Conservation (phyloP, 257 asterid genomes). For the Solanum bulbocastanum region DNA sequence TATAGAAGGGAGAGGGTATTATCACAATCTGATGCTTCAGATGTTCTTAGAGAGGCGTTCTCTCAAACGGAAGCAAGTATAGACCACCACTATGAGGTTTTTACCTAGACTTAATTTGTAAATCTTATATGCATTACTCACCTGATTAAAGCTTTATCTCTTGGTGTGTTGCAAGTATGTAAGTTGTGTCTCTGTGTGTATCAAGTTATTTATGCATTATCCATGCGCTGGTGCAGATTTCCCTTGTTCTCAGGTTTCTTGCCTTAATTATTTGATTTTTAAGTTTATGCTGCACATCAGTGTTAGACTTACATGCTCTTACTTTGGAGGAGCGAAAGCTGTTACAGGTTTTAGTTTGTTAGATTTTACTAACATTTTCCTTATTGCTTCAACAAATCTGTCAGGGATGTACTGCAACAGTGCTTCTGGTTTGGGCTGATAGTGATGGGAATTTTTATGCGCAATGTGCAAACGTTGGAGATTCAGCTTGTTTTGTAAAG, state of each 20-base stretch:
- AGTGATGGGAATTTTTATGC: constrained; percentile 45
- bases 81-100: constrained; percentile 86
- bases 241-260: neutral
- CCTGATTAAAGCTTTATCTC: neutral
- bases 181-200: neutral
- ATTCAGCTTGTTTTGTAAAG: constrained; percentile 87
- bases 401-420: constrained; percentile 99
- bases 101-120: constrained; percentile 5
- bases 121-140: neutral
- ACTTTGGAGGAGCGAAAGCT: neutral
- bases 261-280: neutral
- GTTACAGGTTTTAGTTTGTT: neutral
- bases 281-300: neutral
- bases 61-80: constrained; percentile 74
- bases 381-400: constrained; percentile 16
- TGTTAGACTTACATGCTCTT: neutral
- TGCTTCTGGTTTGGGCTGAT: constrained; percentile 85
- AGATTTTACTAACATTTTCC: neutral
- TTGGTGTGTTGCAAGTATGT: neutral
- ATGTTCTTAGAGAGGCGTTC: constrained; percentile 92
- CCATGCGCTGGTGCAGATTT: neutral
- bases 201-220: neutral
- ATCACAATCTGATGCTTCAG: constrained; percentile 64
- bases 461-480: constrained; percentile 99
- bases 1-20: constrained; percentile 62